Base-by-base conservation (phyloP, 345 rosid species). In the Linum trigynum region DNA sequence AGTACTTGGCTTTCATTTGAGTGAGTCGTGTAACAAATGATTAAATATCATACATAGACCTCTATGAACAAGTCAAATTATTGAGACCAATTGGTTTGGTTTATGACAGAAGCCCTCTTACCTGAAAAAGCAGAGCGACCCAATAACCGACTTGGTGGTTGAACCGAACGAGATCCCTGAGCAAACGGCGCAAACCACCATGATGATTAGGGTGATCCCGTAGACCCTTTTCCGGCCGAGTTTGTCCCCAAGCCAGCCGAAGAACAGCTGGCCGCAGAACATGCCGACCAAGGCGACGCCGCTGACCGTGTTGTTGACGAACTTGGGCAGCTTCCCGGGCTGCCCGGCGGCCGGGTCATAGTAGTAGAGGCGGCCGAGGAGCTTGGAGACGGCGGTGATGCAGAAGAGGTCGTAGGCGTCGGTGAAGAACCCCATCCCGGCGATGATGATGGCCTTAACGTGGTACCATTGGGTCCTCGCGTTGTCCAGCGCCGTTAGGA, bases 391-490 rank as follows among this genome's bases (percentile, higher is more conserved):
- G 38, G 62, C 15, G 38, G 62, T 9, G 62, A 59, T 59, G 62
- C 62, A 59, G 39, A 59, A 59, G 62, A 59, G 62, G 38, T 35
- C 39, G 62, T 59, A 59, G 1, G 62, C 62, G 62, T 59, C 62
- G 62, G 38, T 59, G 39, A 59, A 59, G 38, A 59, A 35, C 4
- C 62, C 62, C 62, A 59, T 59, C 10, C 62, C 62, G 38, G 62
- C 62, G 14, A 59, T 35, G 11, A 59, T 12, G 4, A 59, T 59
- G 3, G 62, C 62, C 15, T 17, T 59, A 0, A 59, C 14, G 62
- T 59, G 62, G 39, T 59, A 59, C 38, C 39, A 59, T 59, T 59
- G 62, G 15, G 62, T 59, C 3, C 39, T 2, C 3, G 62, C 62
- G 15, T 2, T 59, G 39, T 59, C 62, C 7, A 59, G 62, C 3